phyloP scores from a whole-genome alignment of 768 basidiomycete species.

The Phanerochaete carnosa region DNA sequence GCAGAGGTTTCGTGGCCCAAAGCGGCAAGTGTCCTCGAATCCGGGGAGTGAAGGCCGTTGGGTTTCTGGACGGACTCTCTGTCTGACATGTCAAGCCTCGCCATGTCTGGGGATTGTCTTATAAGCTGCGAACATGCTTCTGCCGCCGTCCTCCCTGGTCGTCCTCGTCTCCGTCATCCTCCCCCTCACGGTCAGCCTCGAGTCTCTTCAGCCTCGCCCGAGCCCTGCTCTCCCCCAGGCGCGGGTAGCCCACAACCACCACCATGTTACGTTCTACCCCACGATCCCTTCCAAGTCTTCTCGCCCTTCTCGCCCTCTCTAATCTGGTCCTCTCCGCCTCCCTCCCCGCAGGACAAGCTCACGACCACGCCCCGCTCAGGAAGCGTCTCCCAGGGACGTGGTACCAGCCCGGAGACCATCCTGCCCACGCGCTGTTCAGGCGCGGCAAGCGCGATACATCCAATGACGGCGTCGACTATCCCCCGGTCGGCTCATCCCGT shows the following conservation, averaged over 20 bases:
- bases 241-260: constrained; percentile 1
- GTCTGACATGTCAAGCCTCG: neutral
- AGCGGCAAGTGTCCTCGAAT: neutral
- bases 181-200: constrained; percentile 41
- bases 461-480: constrained; percentile 46
- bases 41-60: neutral
- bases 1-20: neutral
- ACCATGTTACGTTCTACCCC: constrained; percentile 10
- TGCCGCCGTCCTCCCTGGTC: neutral
- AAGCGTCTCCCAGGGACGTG: constrained; percentile 37
- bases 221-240: constrained; percentile 11
- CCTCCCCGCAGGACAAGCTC: constrained; percentile 18
- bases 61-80: neutral
- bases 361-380: constrained; percentile 16
- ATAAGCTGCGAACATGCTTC: neutral
- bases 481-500: constrained; percentile 62
- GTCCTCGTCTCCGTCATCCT: neutral
- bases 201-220: constrained; percentile 18
- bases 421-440: constrained; percentile 59
- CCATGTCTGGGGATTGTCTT: too few species aligned
- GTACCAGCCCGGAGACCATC: constrained; percentile 63
- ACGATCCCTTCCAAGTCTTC: constrained; percentile 24
- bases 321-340: constrained; percentile 14
- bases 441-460: constrained; percentile 45
- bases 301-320: constrained; percentile 10